phyloP scores from a whole-genome alignment of 495 filamentous ascomycete genomes.

The Aspergillus indologenus region DNA sequence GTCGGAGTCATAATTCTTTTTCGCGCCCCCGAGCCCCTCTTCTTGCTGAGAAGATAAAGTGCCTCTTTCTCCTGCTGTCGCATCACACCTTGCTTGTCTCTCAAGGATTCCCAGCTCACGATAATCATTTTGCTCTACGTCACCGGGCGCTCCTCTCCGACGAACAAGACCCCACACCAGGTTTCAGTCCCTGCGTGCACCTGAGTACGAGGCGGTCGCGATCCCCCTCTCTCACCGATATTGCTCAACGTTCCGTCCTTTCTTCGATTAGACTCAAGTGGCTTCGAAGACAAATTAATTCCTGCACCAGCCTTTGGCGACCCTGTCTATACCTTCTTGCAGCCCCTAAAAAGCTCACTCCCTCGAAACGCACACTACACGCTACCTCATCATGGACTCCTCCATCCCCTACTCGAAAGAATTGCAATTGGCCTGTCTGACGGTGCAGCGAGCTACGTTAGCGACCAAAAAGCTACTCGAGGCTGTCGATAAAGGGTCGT shows the following conservation, averaged over 20 bases:
- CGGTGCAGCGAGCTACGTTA: slow-evolving; percentile 53
- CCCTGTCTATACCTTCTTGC: background rate
- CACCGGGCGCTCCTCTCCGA: background rate
- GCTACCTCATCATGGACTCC: slow-evolving; percentile 16
- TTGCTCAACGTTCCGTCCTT: background rate
- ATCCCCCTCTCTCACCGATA: background rate
- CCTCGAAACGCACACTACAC: background rate
- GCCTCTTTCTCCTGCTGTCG: background rate
- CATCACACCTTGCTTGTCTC: background rate
- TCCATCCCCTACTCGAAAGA: slow-evolving; percentile 42
- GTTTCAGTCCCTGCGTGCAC: background rate
- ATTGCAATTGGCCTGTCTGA: slow-evolving; percentile 46
- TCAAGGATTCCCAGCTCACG: background rate
- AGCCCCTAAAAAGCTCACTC: background rate
- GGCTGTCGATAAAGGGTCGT: slow-evolving; percentile 42
- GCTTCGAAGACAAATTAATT: background rate
- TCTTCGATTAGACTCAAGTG: too few relatives aligned
- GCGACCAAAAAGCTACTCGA: slow-evolving; percentile 50
- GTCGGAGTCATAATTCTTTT: background rate
- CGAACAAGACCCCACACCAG: background rate
- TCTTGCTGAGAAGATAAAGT: too few relatives aligned
- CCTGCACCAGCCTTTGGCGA: background rate
- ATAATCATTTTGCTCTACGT: background rate
- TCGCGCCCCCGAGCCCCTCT: background rate
- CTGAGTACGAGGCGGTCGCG: background rate